Evolutionary conservation across 106 monocot species (phyloP), one percentile per base, ranked within the genome.

Genomic region (Phalaenopsis equestris): DNA sequence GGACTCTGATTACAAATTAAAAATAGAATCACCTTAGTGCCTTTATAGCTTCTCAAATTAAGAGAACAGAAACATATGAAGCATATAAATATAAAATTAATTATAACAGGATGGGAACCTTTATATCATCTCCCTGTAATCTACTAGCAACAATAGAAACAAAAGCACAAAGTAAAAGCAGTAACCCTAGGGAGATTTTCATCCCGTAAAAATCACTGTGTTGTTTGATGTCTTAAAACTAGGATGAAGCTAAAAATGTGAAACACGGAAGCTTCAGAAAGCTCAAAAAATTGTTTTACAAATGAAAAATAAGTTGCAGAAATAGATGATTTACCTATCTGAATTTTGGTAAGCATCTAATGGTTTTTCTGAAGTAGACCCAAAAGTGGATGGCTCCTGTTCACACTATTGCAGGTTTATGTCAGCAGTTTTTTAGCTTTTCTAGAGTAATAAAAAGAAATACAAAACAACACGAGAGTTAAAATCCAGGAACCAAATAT

Each of bases 311-410:
- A 57, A 46, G 42, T 41, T 12, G 12, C 49, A 18, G 4, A 64
- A 39, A 38, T 21, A 79, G 45, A 16, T 46, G 41, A 77, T 76
- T 61, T 61, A 88, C 91, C 84, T 83, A 56, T 16, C 58, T 56
- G 30, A 46, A 42, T 15, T 75, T 19, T 76, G 73, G 78, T 81
- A 61, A 56, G 78, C 65, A 70, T 46, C 55, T 67, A 70, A n/a
- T 80, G 81, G 75, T 56, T 86, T 84, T 70, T 72, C 81, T 6
- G n/a, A 11, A 61, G n/a, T 76, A 47, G 48, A 78, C 82, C 61
- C 81, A 6, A 76, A 84, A 79, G 79, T 68, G 48, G 87, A 89
- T 81, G 83, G 81, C 73, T 83, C 85, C 90, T 93, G 86, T 17
- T 47, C 75, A 21, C 73, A 46, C 24, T 6, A 42, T 78, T 73